A percentile compares a stretch with the other conserved stretches of the same genome.
phyloP scores from a whole-genome alignment of 306 rosid species.

The Prunus dulcis region DNA sequence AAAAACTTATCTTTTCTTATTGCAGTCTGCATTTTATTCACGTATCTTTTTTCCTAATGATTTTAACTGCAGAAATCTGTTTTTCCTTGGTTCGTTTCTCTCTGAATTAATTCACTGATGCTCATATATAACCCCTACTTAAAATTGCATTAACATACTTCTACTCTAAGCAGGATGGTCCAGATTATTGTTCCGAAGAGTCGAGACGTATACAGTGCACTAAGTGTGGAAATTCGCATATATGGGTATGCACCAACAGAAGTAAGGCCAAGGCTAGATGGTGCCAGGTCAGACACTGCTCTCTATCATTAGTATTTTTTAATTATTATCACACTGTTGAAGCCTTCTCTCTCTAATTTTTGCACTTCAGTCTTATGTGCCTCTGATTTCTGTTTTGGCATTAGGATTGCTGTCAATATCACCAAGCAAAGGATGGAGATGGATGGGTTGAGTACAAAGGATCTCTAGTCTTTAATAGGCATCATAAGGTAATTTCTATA shows the following conservation, averaged over 20 bases:
- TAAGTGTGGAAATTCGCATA: conserved; percentile 90
- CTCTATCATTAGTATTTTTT: conserved; percentile 1
- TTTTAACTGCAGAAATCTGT: not conserved
- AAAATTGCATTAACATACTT: conserved; percentile 16
- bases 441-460: conserved; percentile 99
- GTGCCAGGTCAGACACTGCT: conserved; percentile 77
- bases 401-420: conserved; percentile 97
- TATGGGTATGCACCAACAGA: conserved; percentile 98
- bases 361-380: conserved; percentile 15
- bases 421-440: conserved; percentile 99
- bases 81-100: not conserved
- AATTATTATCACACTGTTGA: not conserved
- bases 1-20: conserved; percentile 8
- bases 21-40: conserved; percentile 8
- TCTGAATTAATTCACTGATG: conserved; percentile 6
- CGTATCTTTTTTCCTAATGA: not conserved
- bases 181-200: conserved; percentile 79
- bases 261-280: conserved; percentile 92
- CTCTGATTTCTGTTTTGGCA: conserved; percentile 25
- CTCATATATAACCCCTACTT: not conserved
- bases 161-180: conserved; percentile 48
- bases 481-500: conserved; percentile 63
- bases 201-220: conserved; percentile 95
- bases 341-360: not conserved
- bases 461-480: conserved; percentile 70